Percentiles rank a stretch among this genome's conserved stretches.
Evolutionary conservation across 805 yeast species (phyloP).

Genomic region (Candida cerambycidarum): DNA sequence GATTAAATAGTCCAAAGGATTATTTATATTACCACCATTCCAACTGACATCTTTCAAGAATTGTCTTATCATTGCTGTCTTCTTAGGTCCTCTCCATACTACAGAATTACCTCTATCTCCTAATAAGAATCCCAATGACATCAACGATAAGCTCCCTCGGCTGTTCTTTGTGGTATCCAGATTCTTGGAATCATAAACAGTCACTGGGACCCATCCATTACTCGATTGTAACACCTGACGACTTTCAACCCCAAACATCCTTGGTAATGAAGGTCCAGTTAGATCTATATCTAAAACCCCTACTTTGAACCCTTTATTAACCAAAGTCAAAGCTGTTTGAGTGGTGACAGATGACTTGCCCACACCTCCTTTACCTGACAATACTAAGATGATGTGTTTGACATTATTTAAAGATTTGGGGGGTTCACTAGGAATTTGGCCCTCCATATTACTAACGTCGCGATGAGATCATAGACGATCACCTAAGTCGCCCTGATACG

Average conservation of each 20-base stretch:
- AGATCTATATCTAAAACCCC: constrained; percentile 98
- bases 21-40: constrained; percentile 75
- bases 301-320: constrained; percentile 62
- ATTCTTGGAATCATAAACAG: constrained; percentile 21
- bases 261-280: constrained; percentile 96
- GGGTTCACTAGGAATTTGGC: constrained; percentile 3
- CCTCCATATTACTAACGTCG: constrained; percentile 1
- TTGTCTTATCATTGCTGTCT: constrained; percentile 96
- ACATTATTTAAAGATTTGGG: constrained; percentile 48
- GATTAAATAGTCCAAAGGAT: constrained; percentile 64
- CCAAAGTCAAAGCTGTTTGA: constrained; percentile 84
- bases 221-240: constrained; percentile 77
- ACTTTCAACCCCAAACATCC: constrained; percentile 91
- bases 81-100: constrained; percentile 98
- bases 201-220: constrained; percentile 92
- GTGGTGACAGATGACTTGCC: constrained; percentile 97
- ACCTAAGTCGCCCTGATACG: too few species aligned
- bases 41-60: constrained; percentile 88
- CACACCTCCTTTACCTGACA: constrained; percentile 97
- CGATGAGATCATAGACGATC: neutral
- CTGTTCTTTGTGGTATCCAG: constrained; percentile 23
- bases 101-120: constrained; percentile 85
- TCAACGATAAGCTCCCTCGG: constrained; percentile 55
- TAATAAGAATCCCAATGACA: constrained; percentile 86
- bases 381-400: constrained; percentile 74